A percentile compares a stretch with the other conserved stretches of the same genome.
Conservation (phyloP, 139 green algal genomes). For the Chlamydomonas incerta region DNA sequence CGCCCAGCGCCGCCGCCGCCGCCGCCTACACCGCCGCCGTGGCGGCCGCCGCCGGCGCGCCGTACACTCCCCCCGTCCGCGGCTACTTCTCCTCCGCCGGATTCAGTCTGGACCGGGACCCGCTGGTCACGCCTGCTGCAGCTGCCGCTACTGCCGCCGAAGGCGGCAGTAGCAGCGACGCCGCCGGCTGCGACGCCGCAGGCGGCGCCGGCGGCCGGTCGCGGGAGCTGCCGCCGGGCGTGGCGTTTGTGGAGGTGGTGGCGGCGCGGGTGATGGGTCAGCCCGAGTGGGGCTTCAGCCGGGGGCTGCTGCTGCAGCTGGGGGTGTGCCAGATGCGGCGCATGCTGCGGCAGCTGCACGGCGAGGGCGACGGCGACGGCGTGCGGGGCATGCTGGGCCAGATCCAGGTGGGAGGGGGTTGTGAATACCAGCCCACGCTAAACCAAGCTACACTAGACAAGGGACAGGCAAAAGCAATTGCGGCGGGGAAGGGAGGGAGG, state of each 20-base stretch:
- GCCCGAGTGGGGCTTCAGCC: slow-evolving; percentile 27
- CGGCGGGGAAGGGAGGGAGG: too few species aligned
- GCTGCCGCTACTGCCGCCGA: too few species aligned
- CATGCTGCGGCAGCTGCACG: not conserved
- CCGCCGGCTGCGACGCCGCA: too few species aligned
- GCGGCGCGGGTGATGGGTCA: slow-evolving; percentile 9
- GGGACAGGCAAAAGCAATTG: too few species aligned
- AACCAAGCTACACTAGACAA: too few species aligned
- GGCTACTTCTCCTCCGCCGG: too few species aligned
- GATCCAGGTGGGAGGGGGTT: slow-evolving; percentile 10
- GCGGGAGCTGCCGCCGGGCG: slow-evolving; percentile 5
- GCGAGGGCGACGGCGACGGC: not conserved
- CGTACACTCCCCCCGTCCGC: not conserved
- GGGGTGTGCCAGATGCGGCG: slow-evolving; percentile 22
- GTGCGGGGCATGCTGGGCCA: not conserved
- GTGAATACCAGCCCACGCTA: too few species aligned
- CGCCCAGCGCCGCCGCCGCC: not conserved
- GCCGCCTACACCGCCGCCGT: not conserved
- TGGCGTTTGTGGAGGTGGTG: slow-evolving; percentile 24
- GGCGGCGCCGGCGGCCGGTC: not conserved
- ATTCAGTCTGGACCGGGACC: too few species aligned
- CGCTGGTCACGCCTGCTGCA: too few species aligned
- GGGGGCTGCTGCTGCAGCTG: slow-evolving; percentile 32
- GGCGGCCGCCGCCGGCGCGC: too few species aligned
- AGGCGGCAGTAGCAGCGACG: too few species aligned